Evolutionary conservation across 2,329 filamentous ascomycete species (phyloP).

Genomic region (Proliferodiscus dingleyae): DNA sequence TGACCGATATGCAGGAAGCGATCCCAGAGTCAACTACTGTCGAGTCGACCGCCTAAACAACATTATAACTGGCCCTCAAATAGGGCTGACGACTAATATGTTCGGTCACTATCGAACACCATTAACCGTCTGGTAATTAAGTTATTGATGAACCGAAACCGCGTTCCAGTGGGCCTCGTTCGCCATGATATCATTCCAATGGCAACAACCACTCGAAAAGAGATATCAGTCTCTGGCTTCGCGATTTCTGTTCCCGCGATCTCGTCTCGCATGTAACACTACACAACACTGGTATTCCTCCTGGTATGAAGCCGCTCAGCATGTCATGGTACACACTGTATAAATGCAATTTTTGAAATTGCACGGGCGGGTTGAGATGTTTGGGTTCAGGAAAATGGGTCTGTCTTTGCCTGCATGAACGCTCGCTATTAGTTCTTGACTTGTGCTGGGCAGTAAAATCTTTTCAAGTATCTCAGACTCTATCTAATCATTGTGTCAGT

Average conservation of each 20-base stretch:
- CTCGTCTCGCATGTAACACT: conserved; percentile 29
- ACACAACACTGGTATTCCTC: conserved; percentile 23
- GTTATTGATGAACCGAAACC: conserved; percentile 10
- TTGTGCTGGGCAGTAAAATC: conserved; percentile 24
- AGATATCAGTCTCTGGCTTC: conserved; percentile 11
- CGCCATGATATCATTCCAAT: conserved; percentile 1
- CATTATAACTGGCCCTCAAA: background rate
- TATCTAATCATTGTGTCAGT: too few species aligned
- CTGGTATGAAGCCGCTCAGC: conserved; percentile 16
- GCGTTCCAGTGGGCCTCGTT: background rate
- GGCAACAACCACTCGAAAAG: background rate
- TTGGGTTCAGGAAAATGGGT: conserved; percentile 6
- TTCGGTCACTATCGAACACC: conserved; percentile 4
- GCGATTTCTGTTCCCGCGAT: conserved; percentile 13
- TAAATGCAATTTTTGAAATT: conserved; percentile 26
- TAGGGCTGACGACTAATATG: conserved; percentile 1
- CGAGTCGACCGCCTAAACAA: conserved; percentile 22
- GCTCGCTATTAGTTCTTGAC: conserved; percentile 21
- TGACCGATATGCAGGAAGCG: conserved; percentile 16
- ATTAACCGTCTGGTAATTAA: conserved; percentile 11
- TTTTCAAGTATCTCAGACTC: background rate
- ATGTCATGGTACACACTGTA: conserved; percentile 24
- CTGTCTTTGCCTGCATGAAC: conserved; percentile 21
- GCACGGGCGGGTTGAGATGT: conserved; percentile 5
- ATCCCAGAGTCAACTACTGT: conserved; percentile 14